Evolutionary conservation across 2,329 filamentous ascomycete genomes (phyloP).

Genomic region (Metarhizium humberi): DNA sequence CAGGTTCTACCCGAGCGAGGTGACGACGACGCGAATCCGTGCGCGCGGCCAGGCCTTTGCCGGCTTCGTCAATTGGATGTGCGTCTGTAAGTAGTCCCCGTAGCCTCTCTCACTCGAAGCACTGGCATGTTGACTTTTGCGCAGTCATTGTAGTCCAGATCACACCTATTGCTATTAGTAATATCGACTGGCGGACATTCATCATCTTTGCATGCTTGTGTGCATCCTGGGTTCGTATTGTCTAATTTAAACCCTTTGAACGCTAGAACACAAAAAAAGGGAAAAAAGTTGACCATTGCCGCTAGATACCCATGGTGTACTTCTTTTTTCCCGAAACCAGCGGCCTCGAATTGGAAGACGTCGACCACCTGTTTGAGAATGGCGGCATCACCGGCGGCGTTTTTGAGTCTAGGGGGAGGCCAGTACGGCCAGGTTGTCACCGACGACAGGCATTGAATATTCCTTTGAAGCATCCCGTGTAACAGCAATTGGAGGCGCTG

Average conservation of each 20-base stretch:
- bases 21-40: constrained; percentile 26
- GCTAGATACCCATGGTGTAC: constrained; percentile 10
- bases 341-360: constrained; percentile 29
- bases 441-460: no score
- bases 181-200: no score
- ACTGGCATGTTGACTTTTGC: no score
- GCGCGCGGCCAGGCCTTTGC: constrained; percentile 30
- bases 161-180: no score
- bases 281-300: not conserved
- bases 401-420: not conserved
- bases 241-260: no score
- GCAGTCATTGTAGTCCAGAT: no score
- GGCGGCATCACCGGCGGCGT: constrained; percentile 26
- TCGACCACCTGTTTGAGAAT: constrained; percentile 21
- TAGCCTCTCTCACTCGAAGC: not conserved
- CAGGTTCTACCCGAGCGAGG: no score
- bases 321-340: constrained; percentile 12
- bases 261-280: not conserved
- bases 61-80: constrained; percentile 16
- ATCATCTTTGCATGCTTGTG: no score
- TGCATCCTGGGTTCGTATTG: no score
- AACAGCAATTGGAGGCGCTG: no score
- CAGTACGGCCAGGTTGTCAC: no score
- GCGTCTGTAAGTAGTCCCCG: constrained; percentile 9
- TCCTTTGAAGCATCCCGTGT: no score